Evolutionary conservation across 306 rosid species (phyloP).

Genomic region (Inga leiocalycina): DNA sequence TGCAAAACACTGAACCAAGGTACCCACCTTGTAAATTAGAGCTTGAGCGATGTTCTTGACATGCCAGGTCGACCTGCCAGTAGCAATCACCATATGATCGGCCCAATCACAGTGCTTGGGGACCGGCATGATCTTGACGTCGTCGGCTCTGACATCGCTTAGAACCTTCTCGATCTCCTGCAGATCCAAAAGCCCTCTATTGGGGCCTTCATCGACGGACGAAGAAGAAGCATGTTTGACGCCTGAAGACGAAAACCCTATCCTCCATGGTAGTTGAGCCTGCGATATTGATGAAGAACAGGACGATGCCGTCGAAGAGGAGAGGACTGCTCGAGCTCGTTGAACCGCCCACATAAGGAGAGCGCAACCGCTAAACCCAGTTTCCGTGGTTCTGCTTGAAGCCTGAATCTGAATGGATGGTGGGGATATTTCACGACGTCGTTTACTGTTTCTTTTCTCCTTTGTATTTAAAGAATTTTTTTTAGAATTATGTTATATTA

Average conservation of each 20-base stretch:
- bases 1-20: not conserved
- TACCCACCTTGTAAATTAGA: constrained; percentile 77
- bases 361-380: not conserved
- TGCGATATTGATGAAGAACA: constrained; percentile 14
- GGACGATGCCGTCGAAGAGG: not conserved
- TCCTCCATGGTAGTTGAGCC: constrained; percentile 44
- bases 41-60: constrained; percentile 97
- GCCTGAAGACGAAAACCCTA: constrained; percentile 35
- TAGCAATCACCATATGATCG: constrained; percentile 86
- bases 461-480: not conserved
- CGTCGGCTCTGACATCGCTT: constrained; percentile 78
- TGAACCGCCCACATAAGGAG: constrained; percentile 44
- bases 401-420: not conserved
- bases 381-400: not conserved
- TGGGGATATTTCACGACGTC: not conserved
- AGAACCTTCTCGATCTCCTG: constrained; percentile 82
- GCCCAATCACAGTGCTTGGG: constrained; percentile 70
- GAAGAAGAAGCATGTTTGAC: constrained; percentile 23
- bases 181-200: constrained; percentile 52
- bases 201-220: constrained; percentile 7
- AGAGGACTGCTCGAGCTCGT: constrained; percentile 30
- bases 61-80: constrained; percentile 92
- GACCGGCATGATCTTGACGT: constrained; percentile 71
- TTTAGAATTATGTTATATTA: too few relatives aligned
- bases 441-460: not conserved